A percentile compares a stretch with the other conserved stretches of the same genome.
Conservation (phyloP, 2,329 filamentous ascomycete species). For the Chalara sp. region DNA sequence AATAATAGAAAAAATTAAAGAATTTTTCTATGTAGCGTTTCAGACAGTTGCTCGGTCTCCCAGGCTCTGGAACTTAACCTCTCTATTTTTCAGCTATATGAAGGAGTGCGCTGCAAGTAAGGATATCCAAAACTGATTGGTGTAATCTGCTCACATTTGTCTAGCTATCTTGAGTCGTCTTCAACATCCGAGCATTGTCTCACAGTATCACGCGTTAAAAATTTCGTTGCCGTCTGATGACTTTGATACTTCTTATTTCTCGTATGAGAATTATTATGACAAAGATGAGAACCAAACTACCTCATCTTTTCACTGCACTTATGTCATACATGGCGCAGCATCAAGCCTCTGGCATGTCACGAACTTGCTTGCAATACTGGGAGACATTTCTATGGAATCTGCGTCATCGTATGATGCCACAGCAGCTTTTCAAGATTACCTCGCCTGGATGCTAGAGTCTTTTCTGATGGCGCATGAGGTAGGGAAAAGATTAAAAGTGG, state of each 20-base stretch:
- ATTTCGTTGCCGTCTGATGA: constrained; percentile 17
- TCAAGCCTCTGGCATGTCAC: constrained; percentile 21
- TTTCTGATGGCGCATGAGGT: constrained; percentile 18
- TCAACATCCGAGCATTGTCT: constrained; percentile 12
- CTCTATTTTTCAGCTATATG: constrained; percentile 41
- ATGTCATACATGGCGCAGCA: constrained; percentile 15
- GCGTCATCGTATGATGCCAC: constrained; percentile 19
- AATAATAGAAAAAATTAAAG: constrained; percentile 44
- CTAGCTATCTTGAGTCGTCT: constrained; percentile 22
- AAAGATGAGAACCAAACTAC: background rate
- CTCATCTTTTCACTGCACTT: constrained; percentile 15
- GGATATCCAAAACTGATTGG: constrained; percentile 3
- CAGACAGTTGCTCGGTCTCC: constrained; percentile 36
- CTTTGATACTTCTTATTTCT: constrained; percentile 9
- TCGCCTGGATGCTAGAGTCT: constrained; percentile 27
- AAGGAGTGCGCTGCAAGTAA: constrained; percentile 30
- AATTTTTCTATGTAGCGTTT: constrained; percentile 44
- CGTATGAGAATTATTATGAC: background rate
- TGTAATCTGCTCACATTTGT: background rate
- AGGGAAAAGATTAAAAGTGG: constrained; percentile 13
- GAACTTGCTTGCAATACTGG: constrained; percentile 22
- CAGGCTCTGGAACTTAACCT: constrained; percentile 41
- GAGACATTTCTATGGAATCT: constrained; percentile 20
- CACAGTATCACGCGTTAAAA: constrained; percentile 5
- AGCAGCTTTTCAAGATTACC: constrained; percentile 25